Evolutionary conservation across 2,329 filamentous ascomycete genomes (phyloP).

Genomic region (Botrytis deweyae): DNA sequence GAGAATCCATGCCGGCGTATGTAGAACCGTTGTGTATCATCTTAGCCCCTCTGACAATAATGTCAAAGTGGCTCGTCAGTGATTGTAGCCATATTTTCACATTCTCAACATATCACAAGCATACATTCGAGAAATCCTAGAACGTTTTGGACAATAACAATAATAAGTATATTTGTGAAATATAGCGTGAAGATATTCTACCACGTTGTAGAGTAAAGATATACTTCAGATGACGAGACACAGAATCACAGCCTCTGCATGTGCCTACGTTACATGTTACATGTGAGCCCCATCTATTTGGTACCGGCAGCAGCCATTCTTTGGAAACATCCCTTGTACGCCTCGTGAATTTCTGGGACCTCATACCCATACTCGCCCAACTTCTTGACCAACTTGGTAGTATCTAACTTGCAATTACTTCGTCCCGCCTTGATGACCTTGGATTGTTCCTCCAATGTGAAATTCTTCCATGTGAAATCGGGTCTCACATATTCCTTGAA

Average conservation of each 20-base stretch:
- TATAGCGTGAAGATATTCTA: background rate
- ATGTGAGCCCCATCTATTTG: constrained; percentile 42
- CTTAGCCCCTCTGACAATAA: background rate
- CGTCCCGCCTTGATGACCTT: constrained; percentile 67
- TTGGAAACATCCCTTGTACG: constrained; percentile 62
- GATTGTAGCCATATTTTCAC: background rate
- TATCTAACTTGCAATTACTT: constrained; percentile 65
- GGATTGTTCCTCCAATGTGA: constrained; percentile 63
- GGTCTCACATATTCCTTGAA: constrained; percentile 65
- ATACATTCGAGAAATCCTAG: background rate
- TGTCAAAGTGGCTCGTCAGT: background rate
- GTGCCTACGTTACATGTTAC: background rate
- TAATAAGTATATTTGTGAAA: background rate
- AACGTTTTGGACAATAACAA: background rate
- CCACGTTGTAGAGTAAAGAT: background rate
- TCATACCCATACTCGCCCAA: constrained; percentile 57
- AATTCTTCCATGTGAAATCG: constrained; percentile 62
- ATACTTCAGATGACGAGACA: constrained; percentile 1
- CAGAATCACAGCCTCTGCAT: constrained; percentile 24
- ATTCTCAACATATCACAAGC: background rate
- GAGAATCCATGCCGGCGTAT: background rate
- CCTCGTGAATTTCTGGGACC: constrained; percentile 61
- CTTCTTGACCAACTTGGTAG: constrained; percentile 59
- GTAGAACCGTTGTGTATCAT: background rate
- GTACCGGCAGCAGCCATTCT: constrained; percentile 59